A percentile compares a stretch with the other conserved stretches of the same genome.
phyloP scores from a whole-genome alignment of 139 green algal genomes.

The Desmodesmus armatus region DNA sequence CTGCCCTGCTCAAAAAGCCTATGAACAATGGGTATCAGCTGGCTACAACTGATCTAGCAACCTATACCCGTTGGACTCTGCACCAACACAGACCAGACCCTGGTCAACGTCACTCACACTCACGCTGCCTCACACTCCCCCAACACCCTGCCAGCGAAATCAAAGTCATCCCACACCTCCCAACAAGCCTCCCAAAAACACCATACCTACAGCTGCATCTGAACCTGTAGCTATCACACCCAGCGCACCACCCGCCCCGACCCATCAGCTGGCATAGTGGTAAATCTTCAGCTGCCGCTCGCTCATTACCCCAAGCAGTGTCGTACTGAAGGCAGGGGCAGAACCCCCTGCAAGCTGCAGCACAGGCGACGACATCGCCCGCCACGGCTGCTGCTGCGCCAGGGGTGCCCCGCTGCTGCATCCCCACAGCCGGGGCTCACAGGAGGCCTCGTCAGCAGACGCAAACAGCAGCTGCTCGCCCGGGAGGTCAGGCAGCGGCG shows the following conservation, averaged over 20 bases:
- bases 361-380: background rate
- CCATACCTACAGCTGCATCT: background rate
- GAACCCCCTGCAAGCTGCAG: conserved; percentile 19
- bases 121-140: background rate
- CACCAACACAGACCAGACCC: too few species aligned
- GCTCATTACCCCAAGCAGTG: conserved; percentile 34
- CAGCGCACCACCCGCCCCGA: background rate
- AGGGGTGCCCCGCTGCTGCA: conserved; percentile 33
- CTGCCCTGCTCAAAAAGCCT: too few species aligned
- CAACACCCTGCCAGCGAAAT: background rate
- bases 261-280: too few species aligned
- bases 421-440: background rate
- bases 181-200: too few species aligned
- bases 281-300: conserved; percentile 20
- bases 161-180: too few species aligned
- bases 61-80: too few species aligned
- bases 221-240: background rate
- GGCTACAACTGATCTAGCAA: too few species aligned
- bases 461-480: conserved; percentile 19
- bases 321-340: background rate
- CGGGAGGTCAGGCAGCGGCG: conserved; percentile 7
- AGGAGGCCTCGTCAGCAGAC: conserved; percentile 26
- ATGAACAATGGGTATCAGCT: too few species aligned
- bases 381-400: conserved; percentile 1
- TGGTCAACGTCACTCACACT: background rate